Evolutionary conservation across 2,329 filamentous ascomycete species (phyloP).

Genomic region (Periconia sp.): DNA sequence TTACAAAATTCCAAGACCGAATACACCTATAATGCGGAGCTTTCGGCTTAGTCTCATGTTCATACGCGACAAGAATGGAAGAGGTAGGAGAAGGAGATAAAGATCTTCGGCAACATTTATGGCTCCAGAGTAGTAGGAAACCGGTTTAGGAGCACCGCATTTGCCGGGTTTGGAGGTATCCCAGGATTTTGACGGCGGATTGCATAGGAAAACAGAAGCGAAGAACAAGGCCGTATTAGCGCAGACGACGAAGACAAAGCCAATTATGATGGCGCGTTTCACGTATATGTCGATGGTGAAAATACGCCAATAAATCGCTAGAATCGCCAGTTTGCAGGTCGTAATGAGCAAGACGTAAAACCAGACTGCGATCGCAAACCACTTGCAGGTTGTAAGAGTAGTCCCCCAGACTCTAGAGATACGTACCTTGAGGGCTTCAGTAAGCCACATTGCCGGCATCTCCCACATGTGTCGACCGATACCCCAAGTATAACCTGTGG

Average conservation of each 20-base stretch:
- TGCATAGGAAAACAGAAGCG: slow-evolving; percentile 3
- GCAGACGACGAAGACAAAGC: background rate
- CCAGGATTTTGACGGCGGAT: background rate
- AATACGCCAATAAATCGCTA: slow-evolving; percentile 1
- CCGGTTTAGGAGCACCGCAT: slow-evolving; percentile 27
- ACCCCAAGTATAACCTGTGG: background rate
- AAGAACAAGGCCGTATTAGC: slow-evolving; percentile 1
- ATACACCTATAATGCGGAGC: background rate
- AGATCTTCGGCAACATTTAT: background rate
- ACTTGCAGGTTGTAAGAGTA: background rate
- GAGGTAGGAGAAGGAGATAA: slow-evolving; percentile 1
- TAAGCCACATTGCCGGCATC: background rate
- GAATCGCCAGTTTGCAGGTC: background rate
- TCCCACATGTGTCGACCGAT: slow-evolving; percentile 6
- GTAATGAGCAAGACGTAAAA: background rate
- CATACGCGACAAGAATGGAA: background rate
- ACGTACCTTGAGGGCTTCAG: background rate
- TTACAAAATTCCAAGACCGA: slow-evolving; percentile 2
- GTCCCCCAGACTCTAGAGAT: background rate
- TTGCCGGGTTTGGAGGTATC: background rate
- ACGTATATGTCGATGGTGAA: background rate
- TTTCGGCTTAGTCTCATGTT: background rate
- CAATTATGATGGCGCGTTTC: background rate
- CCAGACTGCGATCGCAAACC: background rate
- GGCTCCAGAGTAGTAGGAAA: background rate